Evolutionary conservation across 2,329 filamentous ascomycete genomes (phyloP).

Genomic region (Pseudogymnoascus sp.): DNA sequence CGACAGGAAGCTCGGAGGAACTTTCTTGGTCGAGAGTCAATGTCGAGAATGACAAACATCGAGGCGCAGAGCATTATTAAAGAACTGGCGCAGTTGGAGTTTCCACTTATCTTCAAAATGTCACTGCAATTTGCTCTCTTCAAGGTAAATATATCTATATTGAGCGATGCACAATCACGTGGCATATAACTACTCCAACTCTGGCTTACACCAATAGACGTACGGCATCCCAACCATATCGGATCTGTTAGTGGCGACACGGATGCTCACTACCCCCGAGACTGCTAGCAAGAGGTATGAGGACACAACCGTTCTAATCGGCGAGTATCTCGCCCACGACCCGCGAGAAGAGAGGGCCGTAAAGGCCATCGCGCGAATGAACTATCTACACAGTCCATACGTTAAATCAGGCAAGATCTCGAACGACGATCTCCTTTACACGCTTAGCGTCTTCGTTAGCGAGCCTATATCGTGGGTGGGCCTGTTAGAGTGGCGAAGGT

Average conservation of each 20-base stretch:
- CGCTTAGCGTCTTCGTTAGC: constrained; percentile 54
- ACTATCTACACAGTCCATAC: constrained; percentile 53
- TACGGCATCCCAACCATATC: constrained; percentile 51
- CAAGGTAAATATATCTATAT: constrained; percentile 32
- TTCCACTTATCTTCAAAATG: constrained; percentile 43
- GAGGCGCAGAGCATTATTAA: constrained; percentile 44
- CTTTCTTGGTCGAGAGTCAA: constrained; percentile 37
- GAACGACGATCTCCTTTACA: constrained; percentile 58
- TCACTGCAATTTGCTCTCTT: constrained; percentile 52
- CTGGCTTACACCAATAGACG: constrained; percentile 29
- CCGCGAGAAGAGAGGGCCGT: constrained; percentile 30
- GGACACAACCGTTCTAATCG: constrained; percentile 21
- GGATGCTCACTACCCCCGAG: constrained; percentile 37
- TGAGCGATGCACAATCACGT: not conserved
- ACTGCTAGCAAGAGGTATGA: constrained; percentile 44
- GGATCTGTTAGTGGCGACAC: constrained; percentile 38
- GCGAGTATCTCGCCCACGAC: constrained; percentile 16
- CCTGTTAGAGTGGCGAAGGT: constrained; percentile 60
- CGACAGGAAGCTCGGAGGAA: constrained; percentile 34
- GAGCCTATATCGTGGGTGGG: constrained; percentile 58
- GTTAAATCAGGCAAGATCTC: constrained; percentile 49
- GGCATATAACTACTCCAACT: not conserved
- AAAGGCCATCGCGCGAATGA: constrained; percentile 53
- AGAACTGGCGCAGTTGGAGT: constrained; percentile 42
- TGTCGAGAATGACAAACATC: constrained; percentile 44